Evolutionary conservation across 805 yeast species (phyloP).

Genomic region (Starmerella kuoi): DNA sequence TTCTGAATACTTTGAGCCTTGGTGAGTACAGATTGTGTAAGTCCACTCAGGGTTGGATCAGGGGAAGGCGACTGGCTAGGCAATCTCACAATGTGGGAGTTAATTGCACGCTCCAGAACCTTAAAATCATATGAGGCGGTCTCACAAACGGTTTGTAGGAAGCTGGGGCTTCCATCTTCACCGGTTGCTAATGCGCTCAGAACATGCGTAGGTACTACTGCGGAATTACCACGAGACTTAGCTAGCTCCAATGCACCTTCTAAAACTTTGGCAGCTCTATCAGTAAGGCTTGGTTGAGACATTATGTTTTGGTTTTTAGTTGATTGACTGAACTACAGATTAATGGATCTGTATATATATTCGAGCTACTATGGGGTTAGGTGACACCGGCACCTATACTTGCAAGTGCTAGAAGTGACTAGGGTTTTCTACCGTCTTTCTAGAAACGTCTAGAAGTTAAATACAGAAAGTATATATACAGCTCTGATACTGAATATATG

Average conservation of each 20-base stretch:
- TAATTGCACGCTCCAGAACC: constrained; percentile 63
- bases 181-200: constrained; percentile 79
- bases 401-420: neutral
- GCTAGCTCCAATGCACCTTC: constrained; percentile 74
- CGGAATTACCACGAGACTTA: constrained; percentile 70
- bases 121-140: constrained; percentile 84
- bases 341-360: too few species aligned
- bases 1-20: constrained; percentile 66
- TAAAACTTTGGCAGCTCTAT: constrained; percentile 74
- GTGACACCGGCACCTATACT: too few species aligned
- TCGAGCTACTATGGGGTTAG: too few species aligned
- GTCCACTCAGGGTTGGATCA: constrained; percentile 60
- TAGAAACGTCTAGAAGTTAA: neutral
- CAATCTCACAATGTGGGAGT: constrained; percentile 65
- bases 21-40: constrained; percentile 62
- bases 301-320: constrained; percentile 8
- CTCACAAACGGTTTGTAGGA: constrained; percentile 70
- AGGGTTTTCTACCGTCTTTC: constrained; percentile 4
- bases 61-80: constrained; percentile 91
- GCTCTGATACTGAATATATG: too few species aligned
- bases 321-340: too few species aligned
- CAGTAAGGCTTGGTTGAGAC: constrained; percentile 52
- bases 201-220: constrained; percentile 76
- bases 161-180: constrained; percentile 43
- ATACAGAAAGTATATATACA: too few species aligned